Percentiles rank a stretch among this genome's conserved stretches.
These are phyloP conservation scores for Annulohypoxylon maeteangense DNA, from an alignment of 495 filamentous ascomycete genomes.

Conservation along the genomic window DNA sequence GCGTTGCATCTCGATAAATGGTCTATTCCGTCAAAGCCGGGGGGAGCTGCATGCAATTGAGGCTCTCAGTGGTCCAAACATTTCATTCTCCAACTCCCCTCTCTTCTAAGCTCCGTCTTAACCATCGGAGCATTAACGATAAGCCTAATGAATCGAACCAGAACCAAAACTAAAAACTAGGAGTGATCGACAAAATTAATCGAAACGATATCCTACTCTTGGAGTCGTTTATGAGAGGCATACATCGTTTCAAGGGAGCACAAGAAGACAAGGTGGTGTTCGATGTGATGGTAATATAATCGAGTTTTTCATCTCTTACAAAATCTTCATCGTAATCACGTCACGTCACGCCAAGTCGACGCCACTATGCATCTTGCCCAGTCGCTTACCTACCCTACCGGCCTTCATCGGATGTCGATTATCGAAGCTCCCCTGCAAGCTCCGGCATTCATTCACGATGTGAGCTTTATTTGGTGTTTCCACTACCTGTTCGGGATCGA, in stretches of 20 bases:
- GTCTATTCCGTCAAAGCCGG: conserved; percentile 37
- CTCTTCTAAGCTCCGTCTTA: neutral
- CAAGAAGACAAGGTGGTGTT: neutral
- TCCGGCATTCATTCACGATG: conserved; percentile 38
- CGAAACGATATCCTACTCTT: conserved; percentile 5
- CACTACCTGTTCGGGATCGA: conserved; percentile 31
- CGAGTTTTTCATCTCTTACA: conserved; percentile 12
- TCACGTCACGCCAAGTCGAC: conserved; percentile 43
- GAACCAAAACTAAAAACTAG: neutral
- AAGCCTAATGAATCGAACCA: neutral
- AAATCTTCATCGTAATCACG: conserved; percentile 30
- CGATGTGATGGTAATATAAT: conserved; percentile 32
- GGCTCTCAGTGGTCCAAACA: conserved; percentile 42
- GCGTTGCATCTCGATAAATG: conserved; percentile 29
- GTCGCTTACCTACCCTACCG: conserved; percentile 28
- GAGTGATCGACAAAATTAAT: conserved; percentile 15
- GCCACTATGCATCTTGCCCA: conserved; percentile 37
- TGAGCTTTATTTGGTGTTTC: conserved; percentile 26
- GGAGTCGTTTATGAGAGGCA: conserved; percentile 2
- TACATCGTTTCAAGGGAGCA: neutral
- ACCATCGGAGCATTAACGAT: conserved; percentile 29
- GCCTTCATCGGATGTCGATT: conserved; percentile 32
- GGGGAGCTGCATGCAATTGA: conserved; percentile 37
- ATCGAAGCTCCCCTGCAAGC: conserved; percentile 33
- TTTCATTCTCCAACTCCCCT: neutral